phyloP scores from a whole-genome alignment of 768 basidiomycete genomes.

The Tephrocybe sp. region DNA sequence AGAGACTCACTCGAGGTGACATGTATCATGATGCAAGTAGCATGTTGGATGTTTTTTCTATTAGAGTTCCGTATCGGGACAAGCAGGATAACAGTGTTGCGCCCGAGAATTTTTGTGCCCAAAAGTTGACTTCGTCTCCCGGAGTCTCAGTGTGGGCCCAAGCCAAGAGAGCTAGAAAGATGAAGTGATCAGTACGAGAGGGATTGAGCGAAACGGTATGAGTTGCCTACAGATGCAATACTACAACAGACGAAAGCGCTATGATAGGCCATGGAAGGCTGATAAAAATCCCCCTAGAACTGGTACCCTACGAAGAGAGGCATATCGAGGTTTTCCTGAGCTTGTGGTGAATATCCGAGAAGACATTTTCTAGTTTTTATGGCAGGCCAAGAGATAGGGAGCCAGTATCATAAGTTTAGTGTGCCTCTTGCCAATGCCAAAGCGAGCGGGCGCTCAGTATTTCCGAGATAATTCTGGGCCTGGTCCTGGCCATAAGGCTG shows the following conservation, averaged over 20 bases:
- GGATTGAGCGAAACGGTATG: background rate
- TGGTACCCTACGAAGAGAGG: background rate
- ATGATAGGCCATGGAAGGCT: background rate
- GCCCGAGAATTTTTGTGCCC: slow-evolving; percentile 28
- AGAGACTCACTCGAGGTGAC: slow-evolving; percentile 25
- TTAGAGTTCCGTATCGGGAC: slow-evolving; percentile 29
- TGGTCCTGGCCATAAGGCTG: background rate
- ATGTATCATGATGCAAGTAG: slow-evolving; percentile 33
- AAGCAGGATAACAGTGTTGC: slow-evolving; percentile 25
- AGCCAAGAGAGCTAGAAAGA: slow-evolving; percentile 23
- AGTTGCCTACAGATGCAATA: slow-evolving; percentile 29
- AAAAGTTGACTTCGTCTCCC: slow-evolving; percentile 25
- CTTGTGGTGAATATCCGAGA: too few relatives aligned
- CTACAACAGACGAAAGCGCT: slow-evolving; percentile 32
- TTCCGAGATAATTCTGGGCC: background rate
- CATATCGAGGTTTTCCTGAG: background rate
- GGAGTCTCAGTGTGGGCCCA: slow-evolving; percentile 30
- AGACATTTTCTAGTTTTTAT: too few relatives aligned
- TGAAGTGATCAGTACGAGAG: background rate
- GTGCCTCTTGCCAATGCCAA: too few relatives aligned
- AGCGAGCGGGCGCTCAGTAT: too few relatives aligned
- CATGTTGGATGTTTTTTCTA: slow-evolving; percentile 28
- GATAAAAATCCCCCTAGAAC: background rate
- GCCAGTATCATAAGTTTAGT: too few relatives aligned
- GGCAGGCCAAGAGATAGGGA: too few relatives aligned